phyloP scores from a whole-genome alignment of 306 rosid species.

The cucumber (Cucumis sativus) region Cucumber_9930_V3 NC_026657.2:33209501-33210000 shows the following conservation, averaged over 20 bases:
- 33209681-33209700: neutral
- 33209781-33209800: neutral
- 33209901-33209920: neutral
- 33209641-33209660: neutral
- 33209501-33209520: neutral
- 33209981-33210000: neutral
- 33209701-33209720: neutral
- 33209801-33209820: neutral
- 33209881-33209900: neutral
- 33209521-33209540: neutral
- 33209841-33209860: too few relatives aligned
- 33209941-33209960: neutral
- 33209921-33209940: neutral
- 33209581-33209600: neutral
- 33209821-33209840: neutral
- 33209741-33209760: neutral
- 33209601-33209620: neutral
- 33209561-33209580: neutral
- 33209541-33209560: neutral
- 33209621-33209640: neutral
- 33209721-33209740: neutral
- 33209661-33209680: neutral
- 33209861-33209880: too few relatives aligned
- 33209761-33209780: neutral
- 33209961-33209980: neutral